Percentiles rank a stretch among this genome's conserved stretches.
Evolutionary conservation across 805 yeast species (phyloP).

Genomic region (Starmera pachycereana): DNA sequence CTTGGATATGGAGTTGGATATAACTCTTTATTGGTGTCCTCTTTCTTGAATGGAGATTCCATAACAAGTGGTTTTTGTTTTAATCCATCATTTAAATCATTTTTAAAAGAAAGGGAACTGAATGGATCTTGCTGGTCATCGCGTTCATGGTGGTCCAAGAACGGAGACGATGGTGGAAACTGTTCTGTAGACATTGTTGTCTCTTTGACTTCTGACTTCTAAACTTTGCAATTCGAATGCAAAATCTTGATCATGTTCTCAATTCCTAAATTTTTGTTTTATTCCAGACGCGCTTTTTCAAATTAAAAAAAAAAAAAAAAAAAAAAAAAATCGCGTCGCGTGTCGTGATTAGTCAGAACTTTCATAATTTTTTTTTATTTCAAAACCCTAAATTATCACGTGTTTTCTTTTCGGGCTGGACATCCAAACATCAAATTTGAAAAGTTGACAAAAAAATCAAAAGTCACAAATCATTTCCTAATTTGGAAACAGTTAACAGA

Average conservation of each 20-base stretch:
- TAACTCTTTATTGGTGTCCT: slow-evolving; percentile 15
- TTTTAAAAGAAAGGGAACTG: slow-evolving; percentile 6
- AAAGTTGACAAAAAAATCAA: too few relatives aligned
- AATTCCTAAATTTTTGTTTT: neutral
- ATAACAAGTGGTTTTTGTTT: slow-evolving; percentile 11
- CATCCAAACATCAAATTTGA: too few relatives aligned
- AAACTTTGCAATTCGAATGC: neutral
- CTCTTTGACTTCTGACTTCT: neutral
- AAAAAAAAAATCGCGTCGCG: slow-evolving; percentile 1
- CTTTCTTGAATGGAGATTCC: slow-evolving; percentile 12
- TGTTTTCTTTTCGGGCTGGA: too few relatives aligned
- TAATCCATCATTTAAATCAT: neutral
- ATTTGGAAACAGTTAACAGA: too few relatives aligned
- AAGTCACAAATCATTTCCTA: too few relatives aligned
- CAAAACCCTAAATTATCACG: too few relatives aligned
- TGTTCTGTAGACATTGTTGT: slow-evolving; percentile 6
- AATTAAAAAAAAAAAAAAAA: neutral
- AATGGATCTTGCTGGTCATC: slow-evolving; percentile 11
- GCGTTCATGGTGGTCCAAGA: slow-evolving; percentile 13
- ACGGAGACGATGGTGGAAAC: slow-evolving; percentile 31
- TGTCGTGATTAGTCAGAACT: neutral
- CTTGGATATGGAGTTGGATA: slow-evolving; percentile 75
- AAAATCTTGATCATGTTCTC: neutral
- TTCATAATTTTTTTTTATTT: too few relatives aligned
- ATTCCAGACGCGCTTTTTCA: neutral